Base-by-base conservation (phyloP, 1,284 basidiomycete species). In the Schizophyllum amplum region DNA sequence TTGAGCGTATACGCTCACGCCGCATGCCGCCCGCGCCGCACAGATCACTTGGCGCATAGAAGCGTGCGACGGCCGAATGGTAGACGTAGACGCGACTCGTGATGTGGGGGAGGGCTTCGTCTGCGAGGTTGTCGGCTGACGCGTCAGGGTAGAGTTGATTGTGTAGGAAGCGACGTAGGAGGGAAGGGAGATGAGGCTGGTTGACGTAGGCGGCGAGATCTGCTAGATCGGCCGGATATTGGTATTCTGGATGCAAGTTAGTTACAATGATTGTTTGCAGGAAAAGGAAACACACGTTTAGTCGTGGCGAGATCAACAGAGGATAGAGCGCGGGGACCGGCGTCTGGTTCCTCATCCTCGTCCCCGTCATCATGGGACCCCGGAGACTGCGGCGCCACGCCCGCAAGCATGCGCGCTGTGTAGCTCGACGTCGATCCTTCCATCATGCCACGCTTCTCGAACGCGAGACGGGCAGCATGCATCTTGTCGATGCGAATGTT, bases 1-100 rank as follows among this genome's bases (percentile, higher is more conserved):
- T 64, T 4, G 65, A 61, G 2, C 53, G 11, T 51, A 71, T 71
- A 2, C 56, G 52, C 59, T 71, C 66, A 4, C 57, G 55, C 3
- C 57, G 57, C 62, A 70, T 61, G 17, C 65, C 62, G 1, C 63
- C 53, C 2, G 54, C 47, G 9, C 69, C 64, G 48, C 63, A 60
- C 1, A 64, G 54, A 52, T 73, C 62, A 49, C 69, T 72, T 0
- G 68, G 71, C 0, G 65, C 64, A 60, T 63, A 68, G 27, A 33
- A 33, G 27, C 27, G 27, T 13, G 27, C 27, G 47, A 66, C 53
- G 11, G 65, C 65, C 21, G 64, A 66, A 33, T 64, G 64, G 55
- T 63, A 57, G 1, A 62, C 13, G 27, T 33, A 33, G n/a, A n/a
- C n/a, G n/a, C n/a, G n/a, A n/a, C n/a, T 33, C 13, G 27, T 33